A percentile compares a stretch with the other conserved stretches of the same genome.
These are phyloP conservation scores for Juglanconis oblonga DNA, from an alignment of 2,329 filamentous ascomycete genomes.

Conservation along the genomic window DNA sequence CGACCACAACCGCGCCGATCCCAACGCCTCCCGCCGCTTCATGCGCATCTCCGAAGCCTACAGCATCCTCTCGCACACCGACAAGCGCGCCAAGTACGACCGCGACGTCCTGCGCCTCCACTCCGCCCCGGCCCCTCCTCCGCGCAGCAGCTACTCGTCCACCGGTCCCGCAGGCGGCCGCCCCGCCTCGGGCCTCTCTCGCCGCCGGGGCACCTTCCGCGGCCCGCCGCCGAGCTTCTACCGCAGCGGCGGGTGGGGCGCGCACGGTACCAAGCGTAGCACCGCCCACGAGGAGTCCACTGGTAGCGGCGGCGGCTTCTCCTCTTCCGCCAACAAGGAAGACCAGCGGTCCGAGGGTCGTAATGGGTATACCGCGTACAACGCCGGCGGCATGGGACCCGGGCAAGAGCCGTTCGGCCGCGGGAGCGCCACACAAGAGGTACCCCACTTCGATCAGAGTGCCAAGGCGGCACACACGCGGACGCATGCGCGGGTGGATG, in stretches of 20 bases:
- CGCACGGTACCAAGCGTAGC: conserved; percentile 56
- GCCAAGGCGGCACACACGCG: conserved; percentile 64
- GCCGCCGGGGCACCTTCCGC: conserved; percentile 70
- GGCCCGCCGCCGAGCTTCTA: conserved; percentile 92
- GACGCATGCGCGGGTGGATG: conserved; percentile 67
- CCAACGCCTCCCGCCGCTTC: conserved; percentile 71
- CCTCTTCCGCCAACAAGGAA: neutral
- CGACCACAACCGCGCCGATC: conserved; percentile 80
- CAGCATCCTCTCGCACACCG: conserved; percentile 66
- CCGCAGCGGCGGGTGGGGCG: conserved; percentile 74
- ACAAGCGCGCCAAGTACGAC: conserved; percentile 80
- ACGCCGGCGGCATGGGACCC: conserved; percentile 54
- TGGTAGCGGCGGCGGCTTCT: conserved; percentile 17
- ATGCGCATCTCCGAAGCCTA: conserved; percentile 84
- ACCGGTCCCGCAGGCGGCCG: conserved; percentile 67
- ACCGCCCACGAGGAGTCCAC: conserved; percentile 47
- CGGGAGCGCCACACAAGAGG: conserved; percentile 40
- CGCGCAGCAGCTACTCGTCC: conserved; percentile 46
- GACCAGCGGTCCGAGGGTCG: conserved; percentile 8
- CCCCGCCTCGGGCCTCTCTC: conserved; percentile 76
- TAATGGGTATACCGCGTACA: conserved; percentile 24
- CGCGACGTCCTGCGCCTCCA: conserved; percentile 54
- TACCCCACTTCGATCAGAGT: conserved; percentile 75
- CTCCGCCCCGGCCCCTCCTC: conserved; percentile 23
- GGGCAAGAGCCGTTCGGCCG: conserved; percentile 49